Conservation (phyloP, 768 basidiomycete species). For the Psilocybe cyanescens region DNA sequence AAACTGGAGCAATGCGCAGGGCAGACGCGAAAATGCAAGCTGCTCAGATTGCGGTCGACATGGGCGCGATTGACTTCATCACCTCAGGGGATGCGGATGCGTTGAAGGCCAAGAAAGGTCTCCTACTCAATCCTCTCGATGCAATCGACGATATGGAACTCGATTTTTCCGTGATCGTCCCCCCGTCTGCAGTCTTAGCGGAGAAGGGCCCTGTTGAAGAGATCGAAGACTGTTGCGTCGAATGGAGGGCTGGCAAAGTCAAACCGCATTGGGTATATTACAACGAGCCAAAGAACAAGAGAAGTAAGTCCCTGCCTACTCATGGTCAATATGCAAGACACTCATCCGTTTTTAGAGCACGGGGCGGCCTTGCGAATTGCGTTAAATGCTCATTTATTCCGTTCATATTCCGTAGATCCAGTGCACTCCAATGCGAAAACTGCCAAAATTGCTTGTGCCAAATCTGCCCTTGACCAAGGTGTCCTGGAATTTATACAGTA, state of each 20-base stretch:
- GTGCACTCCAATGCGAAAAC: constrained; percentile 39
- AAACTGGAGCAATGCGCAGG: constrained; percentile 45
- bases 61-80: constrained; percentile 67
- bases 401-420: constrained; percentile 55
- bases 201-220: constrained; percentile 33
- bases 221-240: constrained; percentile 57
- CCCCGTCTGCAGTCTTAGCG: constrained; percentile 5
- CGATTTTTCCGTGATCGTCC: constrained; percentile 9
- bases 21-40: constrained; percentile 58
- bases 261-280: constrained; percentile 58
- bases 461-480: constrained; percentile 53
- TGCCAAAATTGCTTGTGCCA: constrained; percentile 60
- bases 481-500: constrained; percentile 62
- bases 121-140: constrained; percentile 35
- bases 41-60: constrained; percentile 56
- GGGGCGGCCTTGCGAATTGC: constrained; percentile 64
- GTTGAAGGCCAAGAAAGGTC: constrained; percentile 35
- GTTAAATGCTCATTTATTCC: constrained; percentile 50
- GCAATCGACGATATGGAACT: constrained; percentile 22
- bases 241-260: constrained; percentile 57
- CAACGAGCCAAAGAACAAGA: constrained; percentile 45
- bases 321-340: not conserved
- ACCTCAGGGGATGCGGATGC: constrained; percentile 42
- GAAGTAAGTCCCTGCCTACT: constrained; percentile 37
- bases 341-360: constrained; percentile 33